Conservation (phyloP, 768 basidiomycete genomes). For the Leccinum pellstonianum region DNA sequence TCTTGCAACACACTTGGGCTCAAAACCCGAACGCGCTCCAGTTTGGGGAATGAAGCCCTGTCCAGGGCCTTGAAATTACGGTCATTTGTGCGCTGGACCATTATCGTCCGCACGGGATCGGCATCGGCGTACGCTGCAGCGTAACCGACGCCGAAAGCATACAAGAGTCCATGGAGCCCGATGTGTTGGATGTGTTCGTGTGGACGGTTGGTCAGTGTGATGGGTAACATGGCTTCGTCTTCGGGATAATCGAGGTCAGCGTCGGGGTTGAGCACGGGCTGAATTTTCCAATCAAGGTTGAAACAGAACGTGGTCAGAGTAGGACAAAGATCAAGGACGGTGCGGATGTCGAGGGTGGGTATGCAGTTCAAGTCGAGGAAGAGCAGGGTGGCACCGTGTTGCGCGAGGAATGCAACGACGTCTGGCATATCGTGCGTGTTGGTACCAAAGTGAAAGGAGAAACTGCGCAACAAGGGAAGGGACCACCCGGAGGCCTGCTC, state of each 20-base stretch:
- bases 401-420: slow-evolving; percentile 53
- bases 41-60: slow-evolving; percentile 55
- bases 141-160: slow-evolving; percentile 67
- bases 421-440: slow-evolving; percentile 52
- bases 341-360: slow-evolving; percentile 53
- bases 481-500: slow-evolving; percentile 70
- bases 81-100: slow-evolving; percentile 61
- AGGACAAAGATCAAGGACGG: slow-evolving; percentile 64
- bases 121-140: slow-evolving; percentile 42
- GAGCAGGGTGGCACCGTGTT: slow-evolving; percentile 56
- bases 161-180: slow-evolving; percentile 65
- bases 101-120: slow-evolving; percentile 43
- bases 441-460: slow-evolving; percentile 52
- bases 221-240: slow-evolving; percentile 34
- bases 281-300: slow-evolving; percentile 73
- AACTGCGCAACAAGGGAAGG: slow-evolving; percentile 55
- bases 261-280: slow-evolving; percentile 16
- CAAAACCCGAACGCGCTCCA: slow-evolving; percentile 59
- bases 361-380: slow-evolving; percentile 67
- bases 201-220: slow-evolving; percentile 47
- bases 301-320: slow-evolving; percentile 62
- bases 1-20: slow-evolving; percentile 54
- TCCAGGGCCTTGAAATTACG: slow-evolving; percentile 56
- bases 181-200: slow-evolving; percentile 58
- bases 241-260: slow-evolving; percentile 16